Conservation (phyloP, 306 rosid species). For the Glycine latifolia region DNA sequence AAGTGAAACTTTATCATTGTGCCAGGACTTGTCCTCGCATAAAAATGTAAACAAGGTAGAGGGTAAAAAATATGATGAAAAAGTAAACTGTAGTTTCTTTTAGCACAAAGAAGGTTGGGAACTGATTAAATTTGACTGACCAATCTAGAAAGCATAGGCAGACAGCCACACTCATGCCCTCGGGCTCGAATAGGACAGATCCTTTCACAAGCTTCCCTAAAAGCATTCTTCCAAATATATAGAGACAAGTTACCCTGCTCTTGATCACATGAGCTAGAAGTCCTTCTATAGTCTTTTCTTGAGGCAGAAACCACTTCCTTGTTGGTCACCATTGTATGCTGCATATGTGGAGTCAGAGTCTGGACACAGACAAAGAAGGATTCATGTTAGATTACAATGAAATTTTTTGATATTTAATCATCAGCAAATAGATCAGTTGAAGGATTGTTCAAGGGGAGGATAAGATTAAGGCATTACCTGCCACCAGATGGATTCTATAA, state of each 20-base stretch:
- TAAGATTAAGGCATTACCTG: slow-evolving; percentile 59
- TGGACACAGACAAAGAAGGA: slow-evolving; percentile 49
- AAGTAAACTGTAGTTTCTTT: not conserved
- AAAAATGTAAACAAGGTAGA: not conserved
- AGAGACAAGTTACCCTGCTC: slow-evolving; percentile 71
- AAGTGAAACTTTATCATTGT: too few species aligned
- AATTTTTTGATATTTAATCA: not conserved
- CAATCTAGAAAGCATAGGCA: slow-evolving; percentile 73
- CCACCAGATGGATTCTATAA: slow-evolving; percentile 92
- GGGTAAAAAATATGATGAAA: not conserved
- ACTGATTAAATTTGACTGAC: slow-evolving; percentile 46
- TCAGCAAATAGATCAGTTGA: not conserved
- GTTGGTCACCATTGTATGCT: slow-evolving; percentile 54
- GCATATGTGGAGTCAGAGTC: slow-evolving; percentile 90
- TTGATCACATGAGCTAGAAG: slow-evolving; percentile 58
- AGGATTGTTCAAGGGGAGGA: slow-evolving; percentile 25
- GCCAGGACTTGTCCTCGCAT: too few species aligned
- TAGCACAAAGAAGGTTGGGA: not conserved
- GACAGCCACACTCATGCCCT: slow-evolving; percentile 89
- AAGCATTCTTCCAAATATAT: slow-evolving; percentile 82
- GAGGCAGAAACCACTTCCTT: slow-evolving; percentile 52
- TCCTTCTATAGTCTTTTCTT: slow-evolving; percentile 55
- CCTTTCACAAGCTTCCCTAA: slow-evolving; percentile 75
- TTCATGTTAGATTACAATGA: slow-evolving; percentile 32
- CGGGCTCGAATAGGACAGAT: slow-evolving; percentile 83